Evolutionary conservation across 1,284 basidiomycete genomes (phyloP), one percentile per base, ranked within the genome.

Genomic region (Amylostereum chailletii): DNA sequence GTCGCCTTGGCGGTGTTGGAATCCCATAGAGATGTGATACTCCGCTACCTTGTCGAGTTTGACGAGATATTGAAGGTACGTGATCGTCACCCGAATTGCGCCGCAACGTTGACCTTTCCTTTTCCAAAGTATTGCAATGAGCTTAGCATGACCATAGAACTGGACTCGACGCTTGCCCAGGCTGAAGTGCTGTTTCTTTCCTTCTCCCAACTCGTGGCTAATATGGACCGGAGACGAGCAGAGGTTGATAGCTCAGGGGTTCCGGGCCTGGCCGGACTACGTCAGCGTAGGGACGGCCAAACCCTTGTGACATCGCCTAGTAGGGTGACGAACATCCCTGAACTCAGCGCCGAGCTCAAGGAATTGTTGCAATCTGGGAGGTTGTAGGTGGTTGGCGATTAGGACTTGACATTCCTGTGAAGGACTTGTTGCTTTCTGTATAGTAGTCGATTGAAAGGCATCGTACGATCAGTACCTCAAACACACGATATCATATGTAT

Each of bases 1-100:
- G 77, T 98, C 26, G 94, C 94, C 0, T 76, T 99, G 27, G 94
- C 94, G 0, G 80, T 99, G 34, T 75, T 99, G 8, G 92, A 98
- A 65, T 89, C 88, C 3, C 94, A 99, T 66, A 76, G 94, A 36
- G 93, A 96, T 60, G 87, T 96, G 62, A 88, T 99, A 48, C 69
- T 98, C 42, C 81, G 94, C 9, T 98, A 99, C 65, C 77, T 99
- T 3, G 81, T 89, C 34, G 91, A 97, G 32, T 53, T 53, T 26
- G 52, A 53, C 34, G 52, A 53, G 47, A 53, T 53, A 19, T 26
- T 53, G 40, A 53, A 53, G 75, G 87, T 88, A 51, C 10, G 74
- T 74, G 29, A 3, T 30, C 34, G 34, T 52, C 37, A 10, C 36
- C 9, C 30, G 42, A 8, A 9, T 45, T 47, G 6, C 33, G 30